phyloP scores from a whole-genome alignment of 2,329 filamentous ascomycete genomes.

The Epichloe baconii region DNA sequence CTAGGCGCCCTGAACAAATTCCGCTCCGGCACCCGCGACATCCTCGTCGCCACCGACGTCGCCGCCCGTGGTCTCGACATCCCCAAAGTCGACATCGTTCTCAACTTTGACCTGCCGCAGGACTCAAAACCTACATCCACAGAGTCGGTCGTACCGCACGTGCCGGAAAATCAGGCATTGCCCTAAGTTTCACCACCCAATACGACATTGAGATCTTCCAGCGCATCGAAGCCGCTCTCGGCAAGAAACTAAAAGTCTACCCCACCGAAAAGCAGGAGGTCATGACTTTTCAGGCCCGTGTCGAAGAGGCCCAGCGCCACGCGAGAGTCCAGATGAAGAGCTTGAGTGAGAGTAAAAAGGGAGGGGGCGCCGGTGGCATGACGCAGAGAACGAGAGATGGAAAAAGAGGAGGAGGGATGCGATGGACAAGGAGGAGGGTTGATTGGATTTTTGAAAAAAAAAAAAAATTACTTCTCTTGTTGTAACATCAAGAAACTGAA shows the following conservation, averaged over 20 bases:
- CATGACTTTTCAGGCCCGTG: slow-evolving; percentile 63
- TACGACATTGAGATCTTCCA: slow-evolving; percentile 74
- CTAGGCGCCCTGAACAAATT: slow-evolving; percentile 87
- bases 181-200: slow-evolving; percentile 72
- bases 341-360: slow-evolving; percentile 51
- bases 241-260: slow-evolving; percentile 61
- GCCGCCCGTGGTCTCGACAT: slow-evolving; percentile 88
- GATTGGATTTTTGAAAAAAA: neutral
- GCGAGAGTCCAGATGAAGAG: slow-evolving; percentile 73
- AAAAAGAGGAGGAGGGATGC: slow-evolving; percentile 37
- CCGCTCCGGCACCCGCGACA: slow-evolving; percentile 62
- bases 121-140: slow-evolving; percentile 84
- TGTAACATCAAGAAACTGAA: too few relatives aligned
- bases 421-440: slow-evolving; percentile 65
- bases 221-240: slow-evolving; percentile 71
- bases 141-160: slow-evolving; percentile 78
- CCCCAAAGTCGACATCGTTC: slow-evolving; percentile 73
- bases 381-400: slow-evolving; percentile 24
- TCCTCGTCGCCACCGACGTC: slow-evolving; percentile 89
- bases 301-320: slow-evolving; percentile 72
- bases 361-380: slow-evolving; percentile 31
- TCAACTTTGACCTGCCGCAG: slow-evolving; percentile 74
- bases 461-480: too few relatives aligned
- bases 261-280: slow-evolving; percentile 67
- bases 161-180: slow-evolving; percentile 72